Evolutionary conservation across 2,329 filamentous ascomycete genomes (phyloP).

Genomic region (Cercospora zeae-maydis): DNA sequence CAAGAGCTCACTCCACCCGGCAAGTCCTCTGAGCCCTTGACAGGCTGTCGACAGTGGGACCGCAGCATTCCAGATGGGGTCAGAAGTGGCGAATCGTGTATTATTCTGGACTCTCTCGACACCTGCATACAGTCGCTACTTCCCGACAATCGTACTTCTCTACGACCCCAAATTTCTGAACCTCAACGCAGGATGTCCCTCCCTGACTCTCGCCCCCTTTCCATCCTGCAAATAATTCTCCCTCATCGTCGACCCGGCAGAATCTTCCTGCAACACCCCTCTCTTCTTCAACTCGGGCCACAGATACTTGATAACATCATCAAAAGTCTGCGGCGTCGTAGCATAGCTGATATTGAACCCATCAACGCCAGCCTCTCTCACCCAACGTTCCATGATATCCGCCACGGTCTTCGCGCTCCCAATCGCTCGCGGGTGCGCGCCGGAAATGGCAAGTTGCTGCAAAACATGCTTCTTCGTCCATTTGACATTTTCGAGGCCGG

Average conservation of each 20-base stretch:
- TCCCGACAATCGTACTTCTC: background rate
- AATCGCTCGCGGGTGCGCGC: slow-evolving; percentile 38
- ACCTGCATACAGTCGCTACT: background rate
- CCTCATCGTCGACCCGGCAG: slow-evolving; percentile 28
- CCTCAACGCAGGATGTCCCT: slow-evolving; percentile 28
- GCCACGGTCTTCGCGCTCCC: slow-evolving; percentile 45
- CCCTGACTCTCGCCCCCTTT: slow-evolving; percentile 25
- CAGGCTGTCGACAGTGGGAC: slow-evolving; percentile 9
- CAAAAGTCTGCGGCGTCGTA: slow-evolving; percentile 43
- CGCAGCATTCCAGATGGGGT: background rate
- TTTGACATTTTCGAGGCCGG: slow-evolving; percentile 40
- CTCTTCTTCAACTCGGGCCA: slow-evolving; percentile 38
- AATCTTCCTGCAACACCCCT: slow-evolving; percentile 35
- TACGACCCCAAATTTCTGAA: slow-evolving; percentile 13
- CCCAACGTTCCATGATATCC: slow-evolving; percentile 47
- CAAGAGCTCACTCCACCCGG: slow-evolving; percentile 23
- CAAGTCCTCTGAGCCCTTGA: slow-evolving; percentile 14
- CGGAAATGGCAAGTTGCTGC: slow-evolving; percentile 44
- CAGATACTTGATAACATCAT: slow-evolving; percentile 38
- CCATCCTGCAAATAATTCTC: slow-evolving; percentile 33
- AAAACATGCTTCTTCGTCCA: slow-evolving; percentile 48
- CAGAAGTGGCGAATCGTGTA: no score
- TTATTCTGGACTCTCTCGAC: no score
- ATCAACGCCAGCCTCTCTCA: slow-evolving; percentile 44
- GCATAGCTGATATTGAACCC: slow-evolving; percentile 46